Base-by-base conservation (phyloP, 805 yeast genomes). In the Jamesozyma gamospora region DNA sequence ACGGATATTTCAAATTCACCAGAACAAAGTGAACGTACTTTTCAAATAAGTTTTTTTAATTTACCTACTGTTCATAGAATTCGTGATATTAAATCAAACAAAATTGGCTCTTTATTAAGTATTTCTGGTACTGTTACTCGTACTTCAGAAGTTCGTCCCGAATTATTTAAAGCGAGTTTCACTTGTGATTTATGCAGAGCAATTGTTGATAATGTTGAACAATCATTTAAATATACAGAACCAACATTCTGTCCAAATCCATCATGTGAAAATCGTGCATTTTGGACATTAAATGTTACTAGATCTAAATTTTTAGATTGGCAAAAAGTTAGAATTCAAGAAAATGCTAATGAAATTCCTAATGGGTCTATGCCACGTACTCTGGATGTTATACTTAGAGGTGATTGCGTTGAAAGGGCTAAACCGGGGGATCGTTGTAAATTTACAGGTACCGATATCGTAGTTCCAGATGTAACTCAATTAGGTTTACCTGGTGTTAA, bases 331-430 rank as follows among this genome's bases (percentile, higher is more conserved):
- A 75, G 96, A 52, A 82, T 90, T 48, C 98, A 90, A 60, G 98
- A 90, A 56, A 92, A 90, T 55, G 79, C 96, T n/a, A 82, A 71
- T 51, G 97, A 90, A 62, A 90, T 90, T 41, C 98, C 98, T 21
- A 86, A 96, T 0, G 98, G 98, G 24, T 87, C 96, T 3, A 90
- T 90, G 98, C 98, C 98, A 19, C 76, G 98, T 60, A 90, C 96
- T 1, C 63, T 90, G 53, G 98, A 90, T 59, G 90, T 90, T 18
- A 82, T 90, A 37, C 64, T 90, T 42, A 72, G 98, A 52, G 97
- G 97, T 37, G 96, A 90, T 50, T 72, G 86, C 39, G 97, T 92
- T 8, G 98, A 90, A 57, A 72, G 87, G 48, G 96, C 96, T 3
- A 92, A 90, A 62, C 96, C 98, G 1, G 98, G 98, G 49, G 97